phyloP scores from a whole-genome alignment of 371 early-diverging fungal species.

The Capniomyces stellatus region DNA sequence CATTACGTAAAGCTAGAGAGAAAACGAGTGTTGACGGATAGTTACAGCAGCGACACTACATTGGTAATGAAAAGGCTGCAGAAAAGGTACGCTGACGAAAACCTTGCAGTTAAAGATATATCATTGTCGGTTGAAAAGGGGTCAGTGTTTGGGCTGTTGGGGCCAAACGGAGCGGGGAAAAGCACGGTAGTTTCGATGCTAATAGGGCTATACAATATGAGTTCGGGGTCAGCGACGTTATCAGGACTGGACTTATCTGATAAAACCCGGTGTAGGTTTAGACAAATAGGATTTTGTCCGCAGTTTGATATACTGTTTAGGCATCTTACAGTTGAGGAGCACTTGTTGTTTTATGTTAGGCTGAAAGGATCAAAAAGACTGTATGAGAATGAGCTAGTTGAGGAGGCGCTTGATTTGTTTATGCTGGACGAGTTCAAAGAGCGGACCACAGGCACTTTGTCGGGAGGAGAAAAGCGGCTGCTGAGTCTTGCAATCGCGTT shows the following conservation, averaged over 20 bases:
- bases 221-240: conserved; percentile 35
- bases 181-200: conserved; percentile 42
- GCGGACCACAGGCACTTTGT: neutral
- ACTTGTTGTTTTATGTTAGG: conserved; percentile 49
- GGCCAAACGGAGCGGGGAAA: conserved; percentile 34
- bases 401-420: conserved; percentile 17
- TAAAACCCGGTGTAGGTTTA: conserved; percentile 33
- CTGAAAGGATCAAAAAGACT: conserved; percentile 35
- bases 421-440: neutral
- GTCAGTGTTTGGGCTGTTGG: conserved; percentile 42
- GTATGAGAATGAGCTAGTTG: conserved; percentile 29
- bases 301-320: conserved; percentile 59
- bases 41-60: conserved; percentile 22
- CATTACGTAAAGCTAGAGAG: conserved; percentile 37
- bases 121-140: conserved; percentile 39
- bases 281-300: conserved; percentile 50
- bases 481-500: conserved; percentile 38
- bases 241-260: conserved; percentile 38
- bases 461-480: conserved; percentile 51
- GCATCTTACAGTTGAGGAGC: conserved; percentile 49
- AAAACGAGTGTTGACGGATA: conserved; percentile 25
- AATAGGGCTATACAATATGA: conserved; percentile 43
- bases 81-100: conserved; percentile 34
- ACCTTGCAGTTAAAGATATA: conserved; percentile 43
- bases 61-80: conserved; percentile 37